Evolutionary conservation across 306 rosid species (phyloP).

Genomic region (Trichosanthes cucumerina): DNA sequence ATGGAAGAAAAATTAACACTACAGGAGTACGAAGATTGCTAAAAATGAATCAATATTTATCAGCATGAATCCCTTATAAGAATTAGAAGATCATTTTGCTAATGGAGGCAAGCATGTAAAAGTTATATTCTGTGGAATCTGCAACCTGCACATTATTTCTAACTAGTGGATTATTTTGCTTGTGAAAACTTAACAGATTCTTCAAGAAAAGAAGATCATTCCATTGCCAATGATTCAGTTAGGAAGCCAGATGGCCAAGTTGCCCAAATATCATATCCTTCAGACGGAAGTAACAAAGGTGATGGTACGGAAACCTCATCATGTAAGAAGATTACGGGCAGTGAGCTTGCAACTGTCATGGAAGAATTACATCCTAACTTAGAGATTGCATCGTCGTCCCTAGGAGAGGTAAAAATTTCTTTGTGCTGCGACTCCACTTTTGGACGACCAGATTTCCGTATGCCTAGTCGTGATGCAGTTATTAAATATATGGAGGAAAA

Average conservation of each 20-base stretch:
- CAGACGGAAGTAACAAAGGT: constrained; percentile 23
- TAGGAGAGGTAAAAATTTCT: constrained; percentile 75
- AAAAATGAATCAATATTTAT: not conserved
- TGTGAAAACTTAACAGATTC: constrained; percentile 32
- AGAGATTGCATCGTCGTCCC: constrained; percentile 45
- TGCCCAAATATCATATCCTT: constrained; percentile 18
- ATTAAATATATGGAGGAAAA: constrained; percentile 64
- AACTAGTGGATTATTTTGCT: not conserved
- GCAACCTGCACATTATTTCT: not conserved
- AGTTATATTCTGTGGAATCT: not conserved
- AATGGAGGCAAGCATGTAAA: not conserved
- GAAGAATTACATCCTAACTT: constrained; percentile 26
- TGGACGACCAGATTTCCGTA: constrained; percentile 39
- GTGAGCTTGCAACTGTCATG: constrained; percentile 22
- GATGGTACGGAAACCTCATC: constrained; percentile 22
- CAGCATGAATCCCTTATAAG: not conserved
- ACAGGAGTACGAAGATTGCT: not conserved
- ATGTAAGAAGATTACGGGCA: constrained; percentile 20
- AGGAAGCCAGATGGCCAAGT: constrained; percentile 27
- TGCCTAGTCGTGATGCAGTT: constrained; percentile 44
- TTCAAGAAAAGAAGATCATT: constrained; percentile 17
- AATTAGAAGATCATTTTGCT: not conserved
- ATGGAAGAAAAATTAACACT: not conserved
- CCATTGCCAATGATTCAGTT: constrained; percentile 22
- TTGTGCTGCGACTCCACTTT: constrained; percentile 37